Evolutionary conservation across 495 filamentous ascomycete species (phyloP).

Genomic region (Cairneyella variabilis): DNA sequence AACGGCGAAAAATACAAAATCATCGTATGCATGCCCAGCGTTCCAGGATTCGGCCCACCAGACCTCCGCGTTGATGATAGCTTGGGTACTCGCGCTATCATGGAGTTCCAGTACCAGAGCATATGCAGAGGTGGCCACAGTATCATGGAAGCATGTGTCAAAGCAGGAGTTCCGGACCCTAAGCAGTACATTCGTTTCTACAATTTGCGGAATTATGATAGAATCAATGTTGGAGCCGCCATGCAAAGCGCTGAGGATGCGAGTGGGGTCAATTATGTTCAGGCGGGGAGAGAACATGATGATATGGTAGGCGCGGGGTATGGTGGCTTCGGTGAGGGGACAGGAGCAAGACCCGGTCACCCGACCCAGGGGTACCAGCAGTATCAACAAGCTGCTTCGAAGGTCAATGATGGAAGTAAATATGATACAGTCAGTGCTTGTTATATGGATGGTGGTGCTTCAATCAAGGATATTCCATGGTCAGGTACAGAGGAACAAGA

Average conservation of each 20-base stretch:
- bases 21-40: conserved; percentile 79
- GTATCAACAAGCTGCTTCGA: conserved; percentile 66
- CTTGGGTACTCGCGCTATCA: conserved; percentile 86
- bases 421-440: conserved; percentile 69
- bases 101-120: conserved; percentile 89
- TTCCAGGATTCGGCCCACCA: conserved; percentile 89
- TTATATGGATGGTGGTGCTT: conserved; percentile 78
- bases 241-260: conserved; percentile 61
- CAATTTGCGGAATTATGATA: conserved; percentile 88
- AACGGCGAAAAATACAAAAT: conserved; percentile 75
- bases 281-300: conserved; percentile 65
- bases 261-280: conserved; percentile 70
- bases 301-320: conserved; percentile 37
- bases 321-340: conserved; percentile 22
- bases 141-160: conserved; percentile 75
- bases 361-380: conserved; percentile 42
- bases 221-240: conserved; percentile 64
- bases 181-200: conserved; percentile 90
- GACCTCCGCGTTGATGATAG: conserved; percentile 76
- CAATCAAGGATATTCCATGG: conserved; percentile 80
- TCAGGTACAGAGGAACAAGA: conserved; percentile 67
- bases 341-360: conserved; percentile 31
- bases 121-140: conserved; percentile 85
- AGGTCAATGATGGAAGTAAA: conserved; percentile 47
- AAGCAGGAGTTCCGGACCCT: conserved; percentile 60